Evolutionary conservation across 176 grass and related monocot genomes (phyloP), one percentile per base, ranked within the genome.

Genomic region (Coix lacrymajobi): DNA sequence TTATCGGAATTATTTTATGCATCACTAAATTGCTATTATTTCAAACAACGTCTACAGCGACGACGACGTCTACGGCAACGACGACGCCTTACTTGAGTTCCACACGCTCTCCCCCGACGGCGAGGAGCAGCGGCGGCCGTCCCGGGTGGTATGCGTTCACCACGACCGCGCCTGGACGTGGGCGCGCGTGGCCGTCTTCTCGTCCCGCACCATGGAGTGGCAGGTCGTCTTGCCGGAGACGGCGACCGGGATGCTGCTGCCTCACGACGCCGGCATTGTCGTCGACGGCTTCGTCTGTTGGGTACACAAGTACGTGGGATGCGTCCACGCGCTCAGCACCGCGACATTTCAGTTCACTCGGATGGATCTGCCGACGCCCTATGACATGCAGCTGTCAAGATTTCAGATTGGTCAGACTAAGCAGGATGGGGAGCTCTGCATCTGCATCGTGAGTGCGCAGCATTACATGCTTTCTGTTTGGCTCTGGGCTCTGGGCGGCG

Each of bases 311-410:
- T 2, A 0, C 8, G 11, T 3, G 56, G 11, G 56, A 1, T 10
- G 7, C 56, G 26, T 60, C 24, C 10, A 26, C 8, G 24, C 22
- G 24, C 56, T 60, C 24, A 26, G 7, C n/a, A 26, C n/a, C 0
- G 56, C 56, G 3, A 26, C 56, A 60, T 60, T 60, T 60, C 8
- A 60, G 10, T 60, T 60, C 22, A 4, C 24, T 60, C 8, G 3
- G 11, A 26, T 60, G n/a, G n/a, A 60, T 26, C 56, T 60, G 22
- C 8, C n/a, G n/a, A 8, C 8, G n/a, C n/a, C 56, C 9, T 11
- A 26, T 8, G 26, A 11, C 25, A 2, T 0, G 56, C n/a, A 8
- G 12, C 1, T 0, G 5, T 4, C 24, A 13, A 4, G 0, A 11
- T 28, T 4, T 4, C 11, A 11, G 8, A 20, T 33, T 32, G 29